A percentile compares a stretch with the other conserved stretches of the same genome.
These are phyloP conservation scores for Flaveria brownii DNA, from an alignment of 129 eudicot genomes.

Conservation along the genomic window DNA sequence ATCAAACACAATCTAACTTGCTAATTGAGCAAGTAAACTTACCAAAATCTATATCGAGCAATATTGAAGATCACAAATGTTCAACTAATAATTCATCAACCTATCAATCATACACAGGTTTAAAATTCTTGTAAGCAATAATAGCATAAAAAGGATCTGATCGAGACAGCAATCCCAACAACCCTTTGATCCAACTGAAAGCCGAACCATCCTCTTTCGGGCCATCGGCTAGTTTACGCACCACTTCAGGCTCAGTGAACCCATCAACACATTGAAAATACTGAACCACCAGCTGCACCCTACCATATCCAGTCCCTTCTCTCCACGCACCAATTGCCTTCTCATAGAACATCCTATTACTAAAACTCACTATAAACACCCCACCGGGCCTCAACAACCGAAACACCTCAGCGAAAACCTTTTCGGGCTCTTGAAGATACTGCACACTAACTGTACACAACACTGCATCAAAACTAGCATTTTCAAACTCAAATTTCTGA, in stretches of 20 bases:
- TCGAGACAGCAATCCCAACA: slow-evolving; percentile 52
- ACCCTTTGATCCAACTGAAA: slow-evolving; percentile 47
- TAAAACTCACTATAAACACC: slow-evolving; percentile 82
- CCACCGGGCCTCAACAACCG: slow-evolving; percentile 79
- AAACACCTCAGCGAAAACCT: slow-evolving; percentile 78
- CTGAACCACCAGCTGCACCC: slow-evolving; percentile 75
- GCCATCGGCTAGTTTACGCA: slow-evolving; percentile 42
- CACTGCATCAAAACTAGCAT: slow-evolving; percentile 72
- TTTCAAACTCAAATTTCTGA: slow-evolving; percentile 52
- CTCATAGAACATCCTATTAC: slow-evolving; percentile 75
- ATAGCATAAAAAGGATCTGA: slow-evolving; percentile 89
- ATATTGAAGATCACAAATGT: not conserved
- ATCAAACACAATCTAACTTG: not conserved
- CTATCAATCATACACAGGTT: slow-evolving; percentile 49
- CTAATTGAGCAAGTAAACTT: too few species aligned
- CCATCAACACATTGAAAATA: slow-evolving; percentile 82
- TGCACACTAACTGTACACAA: slow-evolving; percentile 88
- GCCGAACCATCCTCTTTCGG: slow-evolving; percentile 34
- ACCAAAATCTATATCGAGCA: not conserved
- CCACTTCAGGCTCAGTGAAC: slow-evolving; percentile 67
- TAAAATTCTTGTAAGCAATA: slow-evolving; percentile 73
- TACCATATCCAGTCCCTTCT: slow-evolving; percentile 65
- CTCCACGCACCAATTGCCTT: slow-evolving; percentile 80
- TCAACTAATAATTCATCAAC: not conserved
- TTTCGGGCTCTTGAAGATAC: slow-evolving; percentile 86